Evolutionary conservation across 2,329 filamentous ascomycete genomes (phyloP).

Genomic region (Trichoderma oligosporum): DNA sequence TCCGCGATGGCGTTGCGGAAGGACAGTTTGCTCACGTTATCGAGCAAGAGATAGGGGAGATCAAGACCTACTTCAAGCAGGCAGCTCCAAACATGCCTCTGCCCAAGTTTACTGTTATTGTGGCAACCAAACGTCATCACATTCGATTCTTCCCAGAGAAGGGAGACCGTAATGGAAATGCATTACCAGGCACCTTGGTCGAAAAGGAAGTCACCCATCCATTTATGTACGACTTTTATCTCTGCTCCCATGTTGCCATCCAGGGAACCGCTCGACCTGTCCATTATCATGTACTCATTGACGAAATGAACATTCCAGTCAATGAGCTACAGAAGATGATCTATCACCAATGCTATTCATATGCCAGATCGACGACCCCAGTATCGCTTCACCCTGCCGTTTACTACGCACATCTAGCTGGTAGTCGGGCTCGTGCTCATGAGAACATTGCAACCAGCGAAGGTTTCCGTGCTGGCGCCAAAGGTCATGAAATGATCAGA

Average conservation of each 20-base stretch:
- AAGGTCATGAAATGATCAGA: slow-evolving; percentile 40
- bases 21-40: slow-evolving; percentile 80
- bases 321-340: slow-evolving; percentile 80
- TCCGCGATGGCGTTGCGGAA: slow-evolving; percentile 89
- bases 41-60: slow-evolving; percentile 67
- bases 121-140: slow-evolving; percentile 92
- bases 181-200: slow-evolving; percentile 80
- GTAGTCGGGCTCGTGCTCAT: slow-evolving; percentile 74
- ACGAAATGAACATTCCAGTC: slow-evolving; percentile 67
- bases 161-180: slow-evolving; percentile 72
- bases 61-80: slow-evolving; percentile 58
- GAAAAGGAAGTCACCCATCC: slow-evolving; percentile 89
- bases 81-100: slow-evolving; percentile 35
- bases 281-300: slow-evolving; percentile 84
- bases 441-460: slow-evolving; percentile 50
- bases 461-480: slow-evolving; percentile 42
- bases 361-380: slow-evolving; percentile 84
- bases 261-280: slow-evolving; percentile 92
- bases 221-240: slow-evolving; percentile 82
- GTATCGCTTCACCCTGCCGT: slow-evolving; percentile 86
- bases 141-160: slow-evolving; percentile 81
- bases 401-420: slow-evolving; percentile 92
- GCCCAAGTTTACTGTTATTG: slow-evolving; percentile 75
- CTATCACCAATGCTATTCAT: slow-evolving; percentile 93
- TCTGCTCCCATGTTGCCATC: slow-evolving; percentile 65